Percentiles rank a stretch among this genome's conserved stretches.
Evolutionary conservation across 805 yeast genomes (phyloP).

Genomic region (Pichia insulana): DNA sequence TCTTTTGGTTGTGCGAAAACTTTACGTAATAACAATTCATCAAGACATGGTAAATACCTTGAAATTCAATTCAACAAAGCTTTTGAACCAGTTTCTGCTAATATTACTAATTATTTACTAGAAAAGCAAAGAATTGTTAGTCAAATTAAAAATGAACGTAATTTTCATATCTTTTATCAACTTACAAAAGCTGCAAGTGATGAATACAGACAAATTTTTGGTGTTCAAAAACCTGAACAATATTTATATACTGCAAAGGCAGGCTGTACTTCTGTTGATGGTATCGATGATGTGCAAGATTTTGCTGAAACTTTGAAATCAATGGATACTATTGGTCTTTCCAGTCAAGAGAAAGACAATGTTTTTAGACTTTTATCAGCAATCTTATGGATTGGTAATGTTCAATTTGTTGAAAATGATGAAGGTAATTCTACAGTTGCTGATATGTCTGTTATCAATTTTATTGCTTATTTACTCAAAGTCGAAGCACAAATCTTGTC

Average conservation of each 20-base stretch:
- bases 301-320: slow-evolving; percentile 60
- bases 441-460: slow-evolving; percentile 86
- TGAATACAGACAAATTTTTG: slow-evolving; percentile 70
- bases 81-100: slow-evolving; percentile 89
- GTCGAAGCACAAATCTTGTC: slow-evolving; percentile 61
- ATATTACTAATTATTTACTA: slow-evolving; percentile 86
- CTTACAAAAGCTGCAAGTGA: slow-evolving; percentile 87
- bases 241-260: slow-evolving; percentile 83
- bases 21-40: slow-evolving; percentile 77
- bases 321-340: slow-evolving; percentile 79
- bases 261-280: slow-evolving; percentile 76
- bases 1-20: slow-evolving; percentile 94
- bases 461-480: slow-evolving; percentile 84
- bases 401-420: slow-evolving; percentile 76
- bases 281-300: slow-evolving; percentile 77
- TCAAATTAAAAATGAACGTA: slow-evolving; percentile 85
- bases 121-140: slow-evolving; percentile 97
- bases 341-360: slow-evolving; percentile 78
- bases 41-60: slow-evolving; percentile 88
- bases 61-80: slow-evolving; percentile 79
- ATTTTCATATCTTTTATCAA: slow-evolving; percentile 95
- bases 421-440: slow-evolving; percentile 77
- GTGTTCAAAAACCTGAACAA: slow-evolving; percentile 90
- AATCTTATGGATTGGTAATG: slow-evolving; percentile 90
- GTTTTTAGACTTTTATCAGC: slow-evolving; percentile 80